Evolutionary conservation across 2,329 filamentous ascomycete species (phyloP), one percentile per base, ranked within the genome.

Genomic region (Aspergillus arachidicola): DNA sequence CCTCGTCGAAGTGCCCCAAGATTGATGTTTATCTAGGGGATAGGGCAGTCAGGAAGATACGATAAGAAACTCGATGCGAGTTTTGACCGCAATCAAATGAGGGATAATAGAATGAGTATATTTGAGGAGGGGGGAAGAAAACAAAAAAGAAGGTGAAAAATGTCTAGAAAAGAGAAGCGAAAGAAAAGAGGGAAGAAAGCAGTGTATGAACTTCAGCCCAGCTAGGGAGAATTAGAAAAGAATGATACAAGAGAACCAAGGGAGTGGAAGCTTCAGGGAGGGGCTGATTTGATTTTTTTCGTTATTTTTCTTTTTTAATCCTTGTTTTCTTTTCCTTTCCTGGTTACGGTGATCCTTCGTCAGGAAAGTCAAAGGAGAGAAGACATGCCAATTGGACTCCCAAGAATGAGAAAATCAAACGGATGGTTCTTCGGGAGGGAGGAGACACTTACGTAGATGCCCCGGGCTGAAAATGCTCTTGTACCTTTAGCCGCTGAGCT

Each of bases 141-240:
- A 30, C 38, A 55, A 28, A 51, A 54, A 59, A 59, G 38, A 55
- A 57, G 55, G 57, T 61, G 61, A 48, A 66, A 67, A 70, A 63
- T 61, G 36, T 55, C 21, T 34, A 28, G 50, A 46, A 38, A 45
- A n/a, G 66, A 66, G 59, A 58, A 32, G 26, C 26, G n/a, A 46
- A 30, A 36, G 21, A 32, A 59, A 48, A 23, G 26, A 32, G 45
- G 32, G 28, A 48, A 57, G 50, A 60, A 34, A 57, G 50, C 2
- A 50, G 38, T 36, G 32, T 10, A 6, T 32, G 14, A 21, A 32
- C 23, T 23, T 19, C 46, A 50, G 46, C 4, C 28, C 48, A n/a
- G 19, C 48, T 34, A 28, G 41, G n/a, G n/a, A 60, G 58, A 38
- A 38, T 56, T 34, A 58, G 48, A 14, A 55, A 46, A 51, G 51